Evolutionary conservation across 176 grass and related monocot genomes (phyloP).

Genomic region (Ampelocalamus luodianensis): DNA sequence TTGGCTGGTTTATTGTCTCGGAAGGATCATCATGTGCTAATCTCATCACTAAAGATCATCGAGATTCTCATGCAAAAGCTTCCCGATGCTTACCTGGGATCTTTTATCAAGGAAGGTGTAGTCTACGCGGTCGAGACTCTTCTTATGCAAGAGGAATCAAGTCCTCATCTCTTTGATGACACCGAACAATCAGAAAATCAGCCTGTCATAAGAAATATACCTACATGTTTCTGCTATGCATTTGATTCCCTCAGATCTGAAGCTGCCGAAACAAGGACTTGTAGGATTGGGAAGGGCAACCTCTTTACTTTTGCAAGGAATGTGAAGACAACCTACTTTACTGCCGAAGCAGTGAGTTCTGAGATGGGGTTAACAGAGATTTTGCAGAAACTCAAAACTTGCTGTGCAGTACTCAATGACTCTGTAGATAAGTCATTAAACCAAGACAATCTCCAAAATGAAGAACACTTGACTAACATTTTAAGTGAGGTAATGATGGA

Average conservation of each 20-base stretch:
- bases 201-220: constrained; percentile 53
- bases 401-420: constrained; percentile 80
- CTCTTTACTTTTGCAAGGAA: constrained; percentile 70
- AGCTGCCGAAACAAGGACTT: constrained; percentile 59
- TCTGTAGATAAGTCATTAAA: constrained; percentile 58
- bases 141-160: constrained; percentile 71
- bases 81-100: constrained; percentile 85
- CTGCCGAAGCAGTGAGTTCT: constrained; percentile 63
- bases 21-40: constrained; percentile 90
- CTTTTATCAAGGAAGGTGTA: constrained; percentile 97
- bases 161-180: constrained; percentile 38
- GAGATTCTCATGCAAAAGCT: constrained; percentile 99
- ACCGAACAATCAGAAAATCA: constrained; percentile 54
- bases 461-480: constrained; percentile 78
- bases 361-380: constrained; percentile 78
- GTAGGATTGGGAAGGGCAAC: constrained; percentile 61
- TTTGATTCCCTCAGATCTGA: constrained; percentile 63
- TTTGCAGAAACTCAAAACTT: constrained; percentile 83
- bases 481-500: constrained; percentile 93
- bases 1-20: constrained; percentile 88
- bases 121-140: constrained; percentile 81
- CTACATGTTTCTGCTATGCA: constrained; percentile 88
- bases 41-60: constrained; percentile 74
- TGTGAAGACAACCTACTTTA: constrained; percentile 79
- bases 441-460: constrained; percentile 53